Evolutionary conservation across 192 early-diverging fungal genomes (phyloP), one percentile per base, ranked within the genome.

Genomic region (Umbelopsis sp.): DNA sequence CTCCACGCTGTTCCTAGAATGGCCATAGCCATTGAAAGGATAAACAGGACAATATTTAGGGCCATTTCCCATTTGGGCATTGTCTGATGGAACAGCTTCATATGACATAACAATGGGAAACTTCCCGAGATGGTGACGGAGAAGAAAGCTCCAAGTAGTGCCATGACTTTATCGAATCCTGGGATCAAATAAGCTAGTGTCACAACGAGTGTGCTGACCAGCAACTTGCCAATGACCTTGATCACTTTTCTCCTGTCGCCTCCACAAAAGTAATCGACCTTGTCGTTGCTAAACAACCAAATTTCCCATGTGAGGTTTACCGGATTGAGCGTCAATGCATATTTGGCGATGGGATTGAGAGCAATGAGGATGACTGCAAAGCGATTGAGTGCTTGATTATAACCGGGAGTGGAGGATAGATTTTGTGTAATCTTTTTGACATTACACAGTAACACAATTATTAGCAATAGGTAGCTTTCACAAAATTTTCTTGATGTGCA

Each of bases 281-380:
- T 35, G 1, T 68, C 49, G 50, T 51, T 55, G 16, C 61, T 65
- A 41, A 46, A 69, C n/a, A 76, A 64, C 46, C 46, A 71, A 23
- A 82, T 67, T 70, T 84, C 83, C 68, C 79, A 75, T 7, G 76
- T 85, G 8, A 83, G 35, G 58, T 84, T 83, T 9, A 92, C 81
- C 10, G 91, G 91, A 16, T 85, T 88, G 22, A 91, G 68, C 12
- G 80, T 84, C n/a, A 92, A 71, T 15, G 88, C 87, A 71, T 90
- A 92, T 66, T 92, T 92, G 33, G 91, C 90, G 64, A 91, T 73
- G 2, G 91, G 91, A 53, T 92, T 92, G 25, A 92, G 70, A 7
- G 89, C 91, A 18, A 92, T 83, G 9, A 92, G 72, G 52, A 77
- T 82, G 44, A 92, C 68, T 13, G 89, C 91, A 16, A 92, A 66